A percentile compares a stretch with the other conserved stretches of the same genome.
These are phyloP conservation scores for Voacanga thouarsii DNA, from an alignment of 257 asterid species.

Conservation along the genomic window DNA sequence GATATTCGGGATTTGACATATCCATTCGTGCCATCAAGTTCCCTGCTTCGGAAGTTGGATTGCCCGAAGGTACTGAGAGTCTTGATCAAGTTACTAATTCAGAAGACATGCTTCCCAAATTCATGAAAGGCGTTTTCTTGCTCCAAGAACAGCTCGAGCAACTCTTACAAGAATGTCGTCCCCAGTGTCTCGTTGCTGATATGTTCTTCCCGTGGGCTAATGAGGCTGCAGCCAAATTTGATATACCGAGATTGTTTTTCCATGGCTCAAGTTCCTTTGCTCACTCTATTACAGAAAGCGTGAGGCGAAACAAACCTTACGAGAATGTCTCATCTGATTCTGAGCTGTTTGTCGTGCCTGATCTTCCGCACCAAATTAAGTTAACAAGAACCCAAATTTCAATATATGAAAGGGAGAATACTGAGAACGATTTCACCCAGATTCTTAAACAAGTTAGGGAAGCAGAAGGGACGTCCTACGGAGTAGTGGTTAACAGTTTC, in stretches of 20 bases:
- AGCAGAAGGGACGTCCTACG: conserved; percentile 27
- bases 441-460: conserved; percentile 12
- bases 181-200: conserved; percentile 50
- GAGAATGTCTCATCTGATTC: conserved; percentile 27
- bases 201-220: conserved; percentile 59
- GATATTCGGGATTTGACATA: conserved; percentile 29
- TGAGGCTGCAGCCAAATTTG: conserved; percentile 46
- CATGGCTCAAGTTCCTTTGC: conserved; percentile 47
- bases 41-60: conserved; percentile 41
- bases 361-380: conserved; percentile 28
- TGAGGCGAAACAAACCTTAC: conserved; percentile 25
- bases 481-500: conserved; percentile 41
- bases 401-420: background rate
- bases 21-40: conserved; percentile 24
- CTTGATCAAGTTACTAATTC: conserved; percentile 34
- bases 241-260: conserved; percentile 53
- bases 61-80: conserved; percentile 36
- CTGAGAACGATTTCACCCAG: background rate
- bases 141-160: conserved; percentile 43
- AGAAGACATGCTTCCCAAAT: conserved; percentile 17
- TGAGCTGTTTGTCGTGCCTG: conserved; percentile 32
- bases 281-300: background rate
- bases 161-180: conserved; percentile 34
- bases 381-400: conserved; percentile 25
- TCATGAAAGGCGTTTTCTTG: conserved; percentile 27